Evolutionary conservation across 2,329 filamentous ascomycete genomes (phyloP).

Genomic region (Botrytis galanthina): DNA sequence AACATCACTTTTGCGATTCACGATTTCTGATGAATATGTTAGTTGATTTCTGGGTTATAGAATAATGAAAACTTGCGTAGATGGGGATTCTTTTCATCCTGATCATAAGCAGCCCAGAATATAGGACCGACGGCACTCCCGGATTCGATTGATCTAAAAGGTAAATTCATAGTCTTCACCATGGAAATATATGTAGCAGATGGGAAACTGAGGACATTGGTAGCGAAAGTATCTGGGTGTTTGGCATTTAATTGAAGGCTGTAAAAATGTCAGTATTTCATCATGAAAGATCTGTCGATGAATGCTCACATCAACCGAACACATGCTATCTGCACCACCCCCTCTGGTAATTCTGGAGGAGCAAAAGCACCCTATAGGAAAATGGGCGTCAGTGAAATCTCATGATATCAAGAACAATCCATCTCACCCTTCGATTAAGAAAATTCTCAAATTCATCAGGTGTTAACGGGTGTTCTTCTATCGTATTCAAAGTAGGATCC

Average conservation of each 20-base stretch:
- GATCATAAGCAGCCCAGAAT: constrained; percentile 58
- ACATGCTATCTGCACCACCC: constrained; percentile 29
- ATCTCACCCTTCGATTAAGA: constrained; percentile 33
- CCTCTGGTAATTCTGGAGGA: constrained; percentile 30
- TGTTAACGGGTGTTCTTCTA: constrained; percentile 37
- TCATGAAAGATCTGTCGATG: not conserved
- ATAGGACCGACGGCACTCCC: constrained; percentile 60
- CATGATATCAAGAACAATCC: constrained; percentile 5
- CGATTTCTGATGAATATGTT: constrained; percentile 47
- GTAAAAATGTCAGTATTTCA: not conserved
- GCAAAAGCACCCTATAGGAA: constrained; percentile 33
- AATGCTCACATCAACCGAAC: constrained; percentile 30
- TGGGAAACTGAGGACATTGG: constrained; percentile 53
- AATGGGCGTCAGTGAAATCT: constrained; percentile 21
- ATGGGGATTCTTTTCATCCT: constrained; percentile 55
- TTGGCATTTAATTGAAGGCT: constrained; percentile 44
- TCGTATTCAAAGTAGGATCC: constrained; percentile 34
- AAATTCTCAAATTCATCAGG: constrained; percentile 39
- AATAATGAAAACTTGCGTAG: constrained; percentile 46
- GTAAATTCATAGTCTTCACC: constrained; percentile 54
- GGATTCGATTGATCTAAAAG: constrained; percentile 57
- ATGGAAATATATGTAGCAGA: constrained; percentile 53
- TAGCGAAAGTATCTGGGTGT: constrained; percentile 57
- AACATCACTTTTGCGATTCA: constrained; percentile 65
- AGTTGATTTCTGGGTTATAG: not conserved